These are phyloP conservation scores for Trichoderma gamsii DNA, from an alignment of 495 filamentous ascomycete species.

Conservation along the genomic window DNA sequence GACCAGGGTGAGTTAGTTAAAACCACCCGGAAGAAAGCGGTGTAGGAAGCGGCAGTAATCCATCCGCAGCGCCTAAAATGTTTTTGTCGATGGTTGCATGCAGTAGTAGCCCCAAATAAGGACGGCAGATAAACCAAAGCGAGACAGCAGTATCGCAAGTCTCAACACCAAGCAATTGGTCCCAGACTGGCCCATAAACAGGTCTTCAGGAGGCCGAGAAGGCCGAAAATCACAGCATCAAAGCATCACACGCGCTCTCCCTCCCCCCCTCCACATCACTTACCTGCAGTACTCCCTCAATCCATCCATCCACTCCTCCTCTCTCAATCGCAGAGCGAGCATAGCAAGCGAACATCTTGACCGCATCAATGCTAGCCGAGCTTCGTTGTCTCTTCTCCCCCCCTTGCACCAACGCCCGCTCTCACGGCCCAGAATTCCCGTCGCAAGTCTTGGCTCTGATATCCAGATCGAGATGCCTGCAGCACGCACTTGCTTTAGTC, in stretches of 20 bases:
- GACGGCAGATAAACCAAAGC: background rate
- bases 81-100: background rate
- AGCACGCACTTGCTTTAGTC: slow-evolving; percentile 14
- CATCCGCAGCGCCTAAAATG: background rate
- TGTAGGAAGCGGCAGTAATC: background rate
- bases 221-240: background rate
- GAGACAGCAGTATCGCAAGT: background rate
- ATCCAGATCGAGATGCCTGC: slow-evolving; percentile 13
- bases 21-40: slow-evolving; percentile 3
- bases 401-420: slow-evolving; percentile 1
- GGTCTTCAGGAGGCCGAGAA: background rate
- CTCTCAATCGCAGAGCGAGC: background rate
- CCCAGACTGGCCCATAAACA: too few species aligned
- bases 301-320: background rate
- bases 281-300: background rate
- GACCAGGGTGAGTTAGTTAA: background rate
- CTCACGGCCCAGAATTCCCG: background rate
- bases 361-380: slow-evolving; percentile 8
- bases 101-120: background rate
- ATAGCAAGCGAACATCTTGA: slow-evolving; percentile 6
- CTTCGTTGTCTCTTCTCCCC: background rate
- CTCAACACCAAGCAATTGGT: too few species aligned
- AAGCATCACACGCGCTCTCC: background rate
- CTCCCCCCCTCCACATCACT: background rate
- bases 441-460: background rate